These are phyloP conservation scores for Solanum piurae DNA, from an alignment of 257 asterid genomes.

Conservation along the genomic window DNA sequence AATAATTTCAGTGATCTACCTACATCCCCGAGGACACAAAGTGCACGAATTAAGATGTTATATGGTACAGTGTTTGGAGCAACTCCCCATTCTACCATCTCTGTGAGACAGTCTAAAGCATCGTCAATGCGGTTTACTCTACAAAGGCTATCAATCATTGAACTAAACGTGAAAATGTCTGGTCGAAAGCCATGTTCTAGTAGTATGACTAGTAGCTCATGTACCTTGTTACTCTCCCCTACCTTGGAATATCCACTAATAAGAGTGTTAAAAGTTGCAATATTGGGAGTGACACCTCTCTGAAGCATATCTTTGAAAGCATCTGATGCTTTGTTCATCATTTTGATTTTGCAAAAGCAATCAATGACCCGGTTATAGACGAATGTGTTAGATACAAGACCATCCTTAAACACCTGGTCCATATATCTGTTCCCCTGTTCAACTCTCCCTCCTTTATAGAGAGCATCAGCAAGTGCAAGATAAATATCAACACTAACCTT, in stretches of 20 bases:
- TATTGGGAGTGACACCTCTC: conserved; percentile 46
- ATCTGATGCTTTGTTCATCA: conserved; percentile 51
- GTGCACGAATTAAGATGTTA: conserved; percentile 60
- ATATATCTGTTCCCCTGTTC: conserved; percentile 47
- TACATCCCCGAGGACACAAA: conserved; percentile 55
- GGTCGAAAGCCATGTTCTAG: conserved; percentile 50
- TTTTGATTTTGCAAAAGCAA: conserved; percentile 71
- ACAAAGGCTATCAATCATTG: conserved; percentile 76
- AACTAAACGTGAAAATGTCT: conserved; percentile 66
- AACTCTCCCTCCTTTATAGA: conserved; percentile 43
- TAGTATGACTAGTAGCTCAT: conserved; percentile 45
- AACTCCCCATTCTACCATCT: conserved; percentile 80
- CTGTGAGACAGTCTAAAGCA: conserved; percentile 70
- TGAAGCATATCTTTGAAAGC: conserved; percentile 43
- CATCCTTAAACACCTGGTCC: conserved; percentile 32
- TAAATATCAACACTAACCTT: conserved; percentile 42
- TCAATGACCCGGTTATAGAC: conserved; percentile 66
- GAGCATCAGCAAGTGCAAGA: conserved; percentile 46
- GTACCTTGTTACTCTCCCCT: conserved; percentile 40
- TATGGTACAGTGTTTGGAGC: conserved; percentile 54
- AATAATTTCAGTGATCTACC: conserved; percentile 45
- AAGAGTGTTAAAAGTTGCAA: conserved; percentile 72
- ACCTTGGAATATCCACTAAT: conserved; percentile 60
- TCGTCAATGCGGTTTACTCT: conserved; percentile 38
- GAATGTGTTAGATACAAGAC: conserved; percentile 36